A percentile compares a stretch with the other conserved stretches of the same genome.
Evolutionary conservation across 495 filamentous ascomycete genomes (phyloP).

Genomic region (Penicillium verhagenii): DNA sequence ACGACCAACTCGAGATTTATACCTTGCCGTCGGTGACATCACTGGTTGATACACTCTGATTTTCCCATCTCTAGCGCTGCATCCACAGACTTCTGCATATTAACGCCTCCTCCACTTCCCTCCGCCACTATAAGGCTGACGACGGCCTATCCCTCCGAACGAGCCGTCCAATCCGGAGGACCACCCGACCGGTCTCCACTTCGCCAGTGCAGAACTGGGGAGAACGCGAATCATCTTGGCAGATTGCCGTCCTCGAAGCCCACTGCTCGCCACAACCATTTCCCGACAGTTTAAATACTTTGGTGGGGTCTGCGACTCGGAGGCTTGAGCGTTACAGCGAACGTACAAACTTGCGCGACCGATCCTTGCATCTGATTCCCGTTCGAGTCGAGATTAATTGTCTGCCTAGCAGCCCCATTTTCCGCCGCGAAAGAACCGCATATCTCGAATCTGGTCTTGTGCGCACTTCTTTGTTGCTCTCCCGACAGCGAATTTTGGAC

Average conservation of each 20-base stretch:
- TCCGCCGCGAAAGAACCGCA: background rate
- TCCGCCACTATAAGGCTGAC: constrained; percentile 19
- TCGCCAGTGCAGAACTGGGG: constrained; percentile 18
- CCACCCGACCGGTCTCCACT: constrained; percentile 16
- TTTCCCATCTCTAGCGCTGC: background rate
- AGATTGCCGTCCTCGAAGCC: constrained; percentile 10
- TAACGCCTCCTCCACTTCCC: background rate
- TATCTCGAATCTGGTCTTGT: background rate
- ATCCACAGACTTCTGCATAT: background rate
- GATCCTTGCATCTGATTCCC: background rate
- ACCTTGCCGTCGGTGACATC: background rate
- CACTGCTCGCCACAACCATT: background rate
- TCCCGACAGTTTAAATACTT: background rate
- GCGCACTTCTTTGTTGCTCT: background rate
- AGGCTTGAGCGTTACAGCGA: background rate
- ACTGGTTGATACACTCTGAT: background rate
- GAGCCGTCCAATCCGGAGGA: constrained; percentile 23
- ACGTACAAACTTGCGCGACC: background rate
- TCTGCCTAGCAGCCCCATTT: background rate
- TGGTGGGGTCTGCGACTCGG: background rate
- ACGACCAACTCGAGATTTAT: background rate
- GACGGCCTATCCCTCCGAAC: constrained; percentile 20
- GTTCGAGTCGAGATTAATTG: background rate
- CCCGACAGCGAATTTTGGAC: background rate
- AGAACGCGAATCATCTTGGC: constrained; percentile 6